These are phyloP conservation scores for Sporothrix variecibatus DNA, from an alignment of 2,329 filamentous ascomycete genomes.

Conservation along the genomic window DNA sequence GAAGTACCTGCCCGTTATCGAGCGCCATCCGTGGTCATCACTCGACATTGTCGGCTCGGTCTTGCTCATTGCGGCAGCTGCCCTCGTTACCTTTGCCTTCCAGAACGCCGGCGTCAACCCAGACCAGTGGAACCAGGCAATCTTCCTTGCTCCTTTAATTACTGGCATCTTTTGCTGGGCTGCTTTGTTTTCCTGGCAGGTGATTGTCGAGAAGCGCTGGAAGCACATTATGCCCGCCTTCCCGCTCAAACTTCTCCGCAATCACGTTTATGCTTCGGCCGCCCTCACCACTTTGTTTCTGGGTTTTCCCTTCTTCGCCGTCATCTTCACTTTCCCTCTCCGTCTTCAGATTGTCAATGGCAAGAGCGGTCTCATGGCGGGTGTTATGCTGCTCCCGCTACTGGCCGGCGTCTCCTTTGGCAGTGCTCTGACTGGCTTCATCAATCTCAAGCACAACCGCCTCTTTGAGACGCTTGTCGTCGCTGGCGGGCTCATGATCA, in stretches of 20 bases:
- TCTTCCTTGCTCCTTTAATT: slow-evolving; percentile 48
- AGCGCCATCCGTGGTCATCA: slow-evolving; percentile 49
- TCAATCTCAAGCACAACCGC: slow-evolving; percentile 47
- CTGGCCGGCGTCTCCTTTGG: slow-evolving; percentile 51
- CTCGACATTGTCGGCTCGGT: slow-evolving; percentile 57
- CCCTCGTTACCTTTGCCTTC: slow-evolving; percentile 60
- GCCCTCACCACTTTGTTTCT: slow-evolving; percentile 50
- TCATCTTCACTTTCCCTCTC: slow-evolving; percentile 53
- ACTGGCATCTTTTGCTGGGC: slow-evolving; percentile 42
- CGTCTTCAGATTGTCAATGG: slow-evolving; percentile 52
- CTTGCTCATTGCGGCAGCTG: slow-evolving; percentile 55
- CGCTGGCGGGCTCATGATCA: slow-evolving; percentile 46
- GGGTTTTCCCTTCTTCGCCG: slow-evolving; percentile 53
- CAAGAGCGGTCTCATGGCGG: slow-evolving; percentile 49
- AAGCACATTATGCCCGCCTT: slow-evolving; percentile 46
- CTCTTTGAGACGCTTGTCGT: slow-evolving; percentile 47
- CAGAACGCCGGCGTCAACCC: slow-evolving; percentile 49
- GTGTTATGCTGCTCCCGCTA: slow-evolving; percentile 57
- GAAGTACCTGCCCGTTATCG: slow-evolving; percentile 42
- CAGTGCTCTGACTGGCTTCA: slow-evolving; percentile 44
- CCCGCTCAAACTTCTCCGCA: slow-evolving; percentile 51
- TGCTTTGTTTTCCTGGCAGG: slow-evolving; percentile 46
- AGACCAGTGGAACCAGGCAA: slow-evolving; percentile 45
- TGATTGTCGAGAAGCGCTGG: slow-evolving; percentile 37
- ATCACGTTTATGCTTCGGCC: slow-evolving; percentile 48